Conservation (phyloP, 2,329 filamentous ascomycete genomes). For the Xylariaceae sp. region DNA sequence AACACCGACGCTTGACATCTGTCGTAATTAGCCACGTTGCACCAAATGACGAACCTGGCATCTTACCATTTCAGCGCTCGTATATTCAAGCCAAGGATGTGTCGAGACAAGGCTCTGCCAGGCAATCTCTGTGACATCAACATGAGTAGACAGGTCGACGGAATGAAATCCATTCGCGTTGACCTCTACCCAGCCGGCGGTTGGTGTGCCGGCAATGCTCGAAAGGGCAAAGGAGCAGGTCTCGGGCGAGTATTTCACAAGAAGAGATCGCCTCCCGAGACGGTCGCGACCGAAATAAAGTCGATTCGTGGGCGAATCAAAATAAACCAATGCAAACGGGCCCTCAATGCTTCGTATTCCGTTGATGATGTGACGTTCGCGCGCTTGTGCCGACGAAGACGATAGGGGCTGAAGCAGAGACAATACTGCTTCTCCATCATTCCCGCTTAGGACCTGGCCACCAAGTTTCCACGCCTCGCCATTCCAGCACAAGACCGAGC, state of each 20-base stretch:
- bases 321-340: conserved; percentile 86
- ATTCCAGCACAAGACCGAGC: conserved; percentile 88
- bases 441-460: conserved; percentile 57
- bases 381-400: conserved; percentile 22
- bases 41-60: neutral
- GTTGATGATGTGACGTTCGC: conserved; percentile 40
- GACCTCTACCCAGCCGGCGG: conserved; percentile 68
- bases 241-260: conserved; percentile 49
- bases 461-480: conserved; percentile 86
- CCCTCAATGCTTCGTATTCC: conserved; percentile 64
- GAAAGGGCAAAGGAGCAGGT: conserved; percentile 55
- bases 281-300: conserved; percentile 85
- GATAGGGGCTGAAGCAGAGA: conserved; percentile 33
- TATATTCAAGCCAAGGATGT: conserved; percentile 33
- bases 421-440: conserved; percentile 74
- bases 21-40: conserved; percentile 33
- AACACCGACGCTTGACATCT: conserved; percentile 52
- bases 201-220: conserved; percentile 60
- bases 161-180: conserved; percentile 79
- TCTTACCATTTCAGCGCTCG: conserved; percentile 45
- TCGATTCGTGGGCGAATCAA: conserved; percentile 57
- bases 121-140: conserved; percentile 6
- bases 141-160: conserved; percentile 47
- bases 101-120: conserved; percentile 16
- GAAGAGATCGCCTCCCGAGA: conserved; percentile 78